Percentiles rank a stretch among this genome's conserved stretches.
Evolutionary conservation across 2,329 filamentous ascomycete genomes (phyloP).

Genomic region (Epichloe gansuensis): DNA sequence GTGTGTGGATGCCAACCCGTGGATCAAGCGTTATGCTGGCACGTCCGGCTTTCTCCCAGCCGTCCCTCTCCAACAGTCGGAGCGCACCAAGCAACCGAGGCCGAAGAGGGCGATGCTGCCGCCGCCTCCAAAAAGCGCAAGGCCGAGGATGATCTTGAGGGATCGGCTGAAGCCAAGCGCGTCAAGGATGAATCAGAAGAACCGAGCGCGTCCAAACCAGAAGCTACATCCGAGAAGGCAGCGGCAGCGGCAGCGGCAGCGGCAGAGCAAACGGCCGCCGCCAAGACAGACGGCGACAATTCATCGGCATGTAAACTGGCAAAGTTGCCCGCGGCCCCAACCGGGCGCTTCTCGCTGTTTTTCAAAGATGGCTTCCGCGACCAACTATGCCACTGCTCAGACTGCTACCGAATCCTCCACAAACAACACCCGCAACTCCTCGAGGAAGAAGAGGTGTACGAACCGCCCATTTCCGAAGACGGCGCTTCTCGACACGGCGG

Average conservation of each 20-base stretch:
- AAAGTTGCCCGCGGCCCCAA: slow-evolving; percentile 41
- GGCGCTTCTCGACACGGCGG: slow-evolving; percentile 40
- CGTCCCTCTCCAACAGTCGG: slow-evolving; percentile 37
- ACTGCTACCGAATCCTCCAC: slow-evolving; percentile 64
- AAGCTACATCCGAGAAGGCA: neutral
- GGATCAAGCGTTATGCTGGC: slow-evolving; percentile 82
- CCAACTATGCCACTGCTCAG: slow-evolving; percentile 65
- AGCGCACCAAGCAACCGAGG: slow-evolving; percentile 1
- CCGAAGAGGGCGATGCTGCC: slow-evolving; percentile 3
- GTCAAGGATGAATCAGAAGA: slow-evolving; percentile 29
- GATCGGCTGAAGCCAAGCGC: slow-evolving; percentile 34
- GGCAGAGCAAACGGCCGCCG: neutral
- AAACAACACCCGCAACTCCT: slow-evolving; percentile 65
- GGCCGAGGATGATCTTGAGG: slow-evolving; percentile 37
- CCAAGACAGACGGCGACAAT: slow-evolving; percentile 4
- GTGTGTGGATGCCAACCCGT: slow-evolving; percentile 75
- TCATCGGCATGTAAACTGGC: slow-evolving; percentile 43
- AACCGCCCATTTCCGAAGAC: slow-evolving; percentile 68
- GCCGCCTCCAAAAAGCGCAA: slow-evolving; percentile 50
- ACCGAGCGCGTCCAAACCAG: neutral
- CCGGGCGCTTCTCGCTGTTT: slow-evolving; percentile 65
- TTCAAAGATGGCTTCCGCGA: slow-evolving; percentile 67
- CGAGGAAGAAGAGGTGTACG: slow-evolving; percentile 89
- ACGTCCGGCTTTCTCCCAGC: slow-evolving; percentile 66
- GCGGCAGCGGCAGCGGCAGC: neutral